Percentiles rank a stretch among this genome's conserved stretches.
Conservation (phyloP, 1,284 basidiomycete species). For the Rhodotorula sp. region DNA sequence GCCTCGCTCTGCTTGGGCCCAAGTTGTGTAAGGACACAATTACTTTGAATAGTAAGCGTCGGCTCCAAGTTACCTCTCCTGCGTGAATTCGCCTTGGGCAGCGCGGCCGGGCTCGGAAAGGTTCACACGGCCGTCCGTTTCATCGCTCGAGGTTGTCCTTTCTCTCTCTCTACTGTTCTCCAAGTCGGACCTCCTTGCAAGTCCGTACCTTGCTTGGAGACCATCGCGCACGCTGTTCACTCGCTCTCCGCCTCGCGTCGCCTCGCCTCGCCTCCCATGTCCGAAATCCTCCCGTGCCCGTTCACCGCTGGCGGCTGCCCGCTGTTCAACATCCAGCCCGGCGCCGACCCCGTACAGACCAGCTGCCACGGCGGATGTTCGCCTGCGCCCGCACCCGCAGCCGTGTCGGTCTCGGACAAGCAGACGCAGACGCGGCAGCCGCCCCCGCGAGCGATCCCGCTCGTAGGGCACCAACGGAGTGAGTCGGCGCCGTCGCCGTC, state of each 20-base stretch:
- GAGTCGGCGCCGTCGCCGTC: no score
- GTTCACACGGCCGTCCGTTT: no score
- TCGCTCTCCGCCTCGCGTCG: neutral
- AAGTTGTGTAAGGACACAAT: no score
- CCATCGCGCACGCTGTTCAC: neutral
- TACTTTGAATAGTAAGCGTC: no score
- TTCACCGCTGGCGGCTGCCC: constrained; percentile 33
- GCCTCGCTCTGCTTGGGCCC: no score
- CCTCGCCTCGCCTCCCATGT: neutral
- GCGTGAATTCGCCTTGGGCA: no score
- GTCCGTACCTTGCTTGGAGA: no score
- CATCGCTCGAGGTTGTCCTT: no score
- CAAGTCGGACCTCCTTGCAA: no score
- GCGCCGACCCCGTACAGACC: neutral
- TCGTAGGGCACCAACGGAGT: neutral
- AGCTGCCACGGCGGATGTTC: constrained; percentile 18
- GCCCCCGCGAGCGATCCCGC: neutral
- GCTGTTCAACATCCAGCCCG: constrained; percentile 26
- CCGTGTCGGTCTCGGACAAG: neutral
- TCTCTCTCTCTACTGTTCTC: no score
- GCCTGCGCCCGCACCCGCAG: constrained; percentile 1
- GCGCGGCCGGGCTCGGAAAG: no score
- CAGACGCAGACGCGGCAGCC: neutral
- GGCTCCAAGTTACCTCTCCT: no score
- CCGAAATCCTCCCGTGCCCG: constrained; percentile 4